phyloP scores from a whole-genome alignment of 2,329 filamentous ascomycete genomes.

The Hymenoscyphus salicellus region DNA sequence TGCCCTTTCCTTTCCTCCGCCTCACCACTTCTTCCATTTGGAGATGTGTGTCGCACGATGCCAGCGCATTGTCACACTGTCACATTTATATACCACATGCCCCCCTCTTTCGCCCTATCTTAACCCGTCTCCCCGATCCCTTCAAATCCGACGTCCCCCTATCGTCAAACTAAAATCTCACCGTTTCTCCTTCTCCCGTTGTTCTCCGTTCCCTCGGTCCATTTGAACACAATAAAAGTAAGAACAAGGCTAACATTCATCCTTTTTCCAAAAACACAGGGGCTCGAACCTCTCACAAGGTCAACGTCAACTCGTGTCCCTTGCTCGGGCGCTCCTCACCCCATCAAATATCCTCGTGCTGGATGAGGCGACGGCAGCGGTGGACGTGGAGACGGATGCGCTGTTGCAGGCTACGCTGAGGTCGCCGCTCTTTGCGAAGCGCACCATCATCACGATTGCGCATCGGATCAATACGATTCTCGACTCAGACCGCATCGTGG shows the following conservation, averaged over 20 bases:
- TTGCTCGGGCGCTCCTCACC: slow-evolving; percentile 89
- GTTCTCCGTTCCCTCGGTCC: neutral
- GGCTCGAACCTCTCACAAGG: slow-evolving; percentile 94
- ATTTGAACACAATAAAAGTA: slow-evolving; percentile 4
- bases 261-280: slow-evolving; percentile 39
- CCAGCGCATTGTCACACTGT: slow-evolving; percentile 9
- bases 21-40: slow-evolving; percentile 1
- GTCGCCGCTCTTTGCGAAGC: slow-evolving; percentile 72
- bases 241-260: slow-evolving; percentile 9
- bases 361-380: slow-evolving; percentile 87
- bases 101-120: slow-evolving; percentile 4
- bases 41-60: slow-evolving; percentile 7
- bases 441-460: slow-evolving; percentile 97
- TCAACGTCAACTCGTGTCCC: slow-evolving; percentile 88
- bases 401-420: slow-evolving; percentile 63
- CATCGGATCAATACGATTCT: slow-evolving; percentile 98
- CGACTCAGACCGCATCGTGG: slow-evolving; percentile 82
- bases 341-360: slow-evolving; percentile 96
- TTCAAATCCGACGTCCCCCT: slow-evolving; percentile 2
- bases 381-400: slow-evolving; percentile 66
- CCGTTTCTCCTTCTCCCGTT: slow-evolving; percentile 1
- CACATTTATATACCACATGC: slow-evolving; percentile 13
- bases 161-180: slow-evolving; percentile 10
- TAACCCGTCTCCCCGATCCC: slow-evolving; percentile 17
- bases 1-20: slow-evolving; percentile 14